These are phyloP conservation scores for Macrophomina pseudophaseolina DNA, from an alignment of 2,329 filamentous ascomycete genomes.

Conservation along the genomic window DNA sequence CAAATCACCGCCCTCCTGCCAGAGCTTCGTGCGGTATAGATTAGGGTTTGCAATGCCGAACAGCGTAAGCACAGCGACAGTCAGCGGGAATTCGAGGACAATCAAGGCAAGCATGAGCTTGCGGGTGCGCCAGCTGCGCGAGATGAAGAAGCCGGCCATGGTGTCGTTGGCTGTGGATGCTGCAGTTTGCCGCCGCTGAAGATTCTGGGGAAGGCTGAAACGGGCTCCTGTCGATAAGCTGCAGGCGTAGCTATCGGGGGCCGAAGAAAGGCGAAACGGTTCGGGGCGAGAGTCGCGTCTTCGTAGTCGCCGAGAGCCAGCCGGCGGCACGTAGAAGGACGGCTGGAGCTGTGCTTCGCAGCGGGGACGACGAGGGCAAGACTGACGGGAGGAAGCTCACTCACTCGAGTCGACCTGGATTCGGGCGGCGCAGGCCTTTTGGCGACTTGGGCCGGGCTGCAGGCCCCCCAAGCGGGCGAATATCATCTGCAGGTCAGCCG, in stretches of 20 bases:
- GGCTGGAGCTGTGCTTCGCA: background rate
- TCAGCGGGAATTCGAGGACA: constrained; percentile 67
- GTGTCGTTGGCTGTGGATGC: constrained; percentile 12
- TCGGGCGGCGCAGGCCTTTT: constrained; percentile 22
- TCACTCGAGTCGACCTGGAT: background rate
- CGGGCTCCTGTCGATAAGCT: constrained; percentile 9
- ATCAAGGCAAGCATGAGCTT: constrained; percentile 63
- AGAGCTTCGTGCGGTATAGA: constrained; percentile 72
- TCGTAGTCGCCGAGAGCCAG: constrained; percentile 15
- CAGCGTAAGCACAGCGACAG: constrained; percentile 69
- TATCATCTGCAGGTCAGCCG: constrained; percentile 24
- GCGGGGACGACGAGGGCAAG: background rate
- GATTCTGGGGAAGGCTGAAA: constrained; percentile 15
- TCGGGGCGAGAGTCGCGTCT: background rate
- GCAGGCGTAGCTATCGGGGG: constrained; percentile 11
- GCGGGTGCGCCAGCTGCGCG: constrained; percentile 60
- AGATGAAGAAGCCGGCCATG: constrained; percentile 53
- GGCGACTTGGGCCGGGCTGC: constrained; percentile 6
- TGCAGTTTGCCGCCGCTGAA: constrained; percentile 14
- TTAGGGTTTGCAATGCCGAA: constrained; percentile 77
- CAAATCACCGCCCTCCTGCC: constrained; percentile 72
- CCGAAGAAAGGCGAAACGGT: background rate
- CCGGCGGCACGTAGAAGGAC: constrained; percentile 1
- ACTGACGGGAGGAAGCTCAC: constrained; percentile 6
- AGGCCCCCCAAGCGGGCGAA: background rate